Evolutionary conservation across 2,329 filamentous ascomycete species (phyloP).

Genomic region (Pseudogymnoascus sp.): DNA sequence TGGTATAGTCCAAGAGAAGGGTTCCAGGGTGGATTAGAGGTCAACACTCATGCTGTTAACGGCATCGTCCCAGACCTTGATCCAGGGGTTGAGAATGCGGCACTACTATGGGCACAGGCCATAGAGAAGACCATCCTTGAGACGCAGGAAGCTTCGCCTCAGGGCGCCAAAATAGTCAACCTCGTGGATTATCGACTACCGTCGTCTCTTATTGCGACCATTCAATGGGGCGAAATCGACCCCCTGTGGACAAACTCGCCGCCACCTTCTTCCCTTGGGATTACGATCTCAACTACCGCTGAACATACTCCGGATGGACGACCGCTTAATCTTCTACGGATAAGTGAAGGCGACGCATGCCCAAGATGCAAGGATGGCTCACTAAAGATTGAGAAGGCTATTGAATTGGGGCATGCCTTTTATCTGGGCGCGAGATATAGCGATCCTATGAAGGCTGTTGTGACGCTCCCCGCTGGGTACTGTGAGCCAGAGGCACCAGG

Average conservation of each 20-base stretch:
- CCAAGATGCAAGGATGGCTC: slow-evolving; percentile 57
- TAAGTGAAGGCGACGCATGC: slow-evolving; percentile 63
- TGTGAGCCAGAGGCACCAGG: slow-evolving; percentile 1
- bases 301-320: slow-evolving; percentile 32
- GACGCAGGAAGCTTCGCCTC: background rate
- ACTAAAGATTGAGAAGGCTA: slow-evolving; percentile 61
- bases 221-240: slow-evolving; percentile 11
- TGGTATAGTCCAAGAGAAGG: slow-evolving; percentile 35
- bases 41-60: slow-evolving; percentile 61
- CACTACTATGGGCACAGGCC: slow-evolving; percentile 42
- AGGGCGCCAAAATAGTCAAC: slow-evolving; percentile 27
- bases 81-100: slow-evolving; percentile 55
- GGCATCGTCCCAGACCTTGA: slow-evolving; percentile 60
- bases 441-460: slow-evolving; percentile 58
- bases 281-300: slow-evolving; percentile 20
- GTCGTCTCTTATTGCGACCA: slow-evolving; percentile 8
- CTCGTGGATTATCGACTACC: slow-evolving; percentile 32
- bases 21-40: slow-evolving; percentile 26
- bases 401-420: slow-evolving; percentile 94
- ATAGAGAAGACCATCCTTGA: background rate
- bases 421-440: slow-evolving; percentile 87
- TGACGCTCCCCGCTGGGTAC: slow-evolving; percentile 38
- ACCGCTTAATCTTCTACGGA: slow-evolving; percentile 56
- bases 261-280: background rate
- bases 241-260: slow-evolving; percentile 18